These are phyloP conservation scores for Afroboletus lepidellus DNA, from an alignment of 1,284 basidiomycete species.

Conservation along the genomic window DNA sequence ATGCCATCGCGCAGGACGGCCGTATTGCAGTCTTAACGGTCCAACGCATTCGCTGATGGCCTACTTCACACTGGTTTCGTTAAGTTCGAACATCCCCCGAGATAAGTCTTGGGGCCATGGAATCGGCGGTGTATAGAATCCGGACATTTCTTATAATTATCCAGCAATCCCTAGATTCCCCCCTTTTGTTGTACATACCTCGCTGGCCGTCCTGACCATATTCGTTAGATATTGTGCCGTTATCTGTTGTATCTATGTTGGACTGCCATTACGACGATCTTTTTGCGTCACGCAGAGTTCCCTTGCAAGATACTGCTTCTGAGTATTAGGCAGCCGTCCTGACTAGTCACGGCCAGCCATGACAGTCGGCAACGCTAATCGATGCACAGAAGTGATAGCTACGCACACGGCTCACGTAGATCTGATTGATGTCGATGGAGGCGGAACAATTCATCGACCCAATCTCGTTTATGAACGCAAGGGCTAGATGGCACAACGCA, in stretches of 20 bases:
- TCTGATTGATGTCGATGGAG: too few species aligned
- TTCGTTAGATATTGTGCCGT: slow-evolving; percentile 1
- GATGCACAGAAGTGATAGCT: too few species aligned
- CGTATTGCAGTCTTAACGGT: slow-evolving; percentile 75
- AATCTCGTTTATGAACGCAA: slow-evolving; percentile 18
- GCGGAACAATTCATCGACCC: not conserved
- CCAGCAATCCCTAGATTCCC: slow-evolving; percentile 3
- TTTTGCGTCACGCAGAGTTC: too few species aligned
- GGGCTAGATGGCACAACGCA: slow-evolving; percentile 5
- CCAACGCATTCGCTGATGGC: slow-evolving; percentile 37
- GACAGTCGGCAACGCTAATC: too few species aligned
- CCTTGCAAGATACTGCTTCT: too few species aligned
- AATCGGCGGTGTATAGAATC: slow-evolving; percentile 18
- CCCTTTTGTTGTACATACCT: slow-evolving; percentile 17
- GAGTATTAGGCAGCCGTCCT: too few species aligned
- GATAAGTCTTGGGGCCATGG: not conserved
- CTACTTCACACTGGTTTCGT: not conserved
- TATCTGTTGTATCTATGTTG: not conserved
- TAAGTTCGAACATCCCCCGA: not conserved
- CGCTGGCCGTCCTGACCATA: not conserved
- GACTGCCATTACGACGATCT: too few species aligned
- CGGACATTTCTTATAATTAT: slow-evolving; percentile 3
- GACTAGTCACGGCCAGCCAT: too few species aligned
- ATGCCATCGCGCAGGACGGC: slow-evolving; percentile 76
- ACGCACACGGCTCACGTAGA: too few species aligned